A percentile compares a stretch with the other conserved stretches of the same genome.
These are phyloP conservation scores for Arachis hypogaea DNA, from an alignment of 306 rosid species.

Conservation along the genomic window DNA sequence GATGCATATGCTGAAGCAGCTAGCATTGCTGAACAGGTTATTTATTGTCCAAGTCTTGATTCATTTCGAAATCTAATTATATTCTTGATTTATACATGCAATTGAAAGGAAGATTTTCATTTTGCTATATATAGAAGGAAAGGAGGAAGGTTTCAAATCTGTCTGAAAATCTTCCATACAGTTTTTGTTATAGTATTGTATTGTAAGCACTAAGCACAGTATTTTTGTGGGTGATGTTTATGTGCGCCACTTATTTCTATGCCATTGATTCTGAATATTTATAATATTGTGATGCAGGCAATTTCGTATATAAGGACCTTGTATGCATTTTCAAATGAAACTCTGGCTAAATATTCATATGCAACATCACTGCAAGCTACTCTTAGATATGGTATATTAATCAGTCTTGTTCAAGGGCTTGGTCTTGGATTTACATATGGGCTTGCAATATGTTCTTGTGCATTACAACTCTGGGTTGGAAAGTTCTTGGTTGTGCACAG, in stretches of 20 bases:
- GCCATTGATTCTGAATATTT: slow-evolving; percentile 36
- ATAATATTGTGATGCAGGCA: slow-evolving; percentile 66
- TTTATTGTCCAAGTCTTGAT: slow-evolving; percentile 25
- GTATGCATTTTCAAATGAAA: slow-evolving; percentile 95
- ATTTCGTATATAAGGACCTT: slow-evolving; percentile 90
- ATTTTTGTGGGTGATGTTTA: no score
- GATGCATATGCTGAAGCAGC: slow-evolving; percentile 99
- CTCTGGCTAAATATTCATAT: slow-evolving; percentile 96
- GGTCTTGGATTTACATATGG: slow-evolving; percentile 99
- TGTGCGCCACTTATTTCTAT: slow-evolving; percentile 16
- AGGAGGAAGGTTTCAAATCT: slow-evolving; percentile 4
- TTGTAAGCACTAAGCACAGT: not conserved
- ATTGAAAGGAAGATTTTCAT: slow-evolving; percentile 18
- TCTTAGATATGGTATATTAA: slow-evolving; percentile 95
- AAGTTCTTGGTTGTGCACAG: slow-evolving; percentile 65
- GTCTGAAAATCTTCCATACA: slow-evolving; percentile 23
- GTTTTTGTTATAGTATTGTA: slow-evolving; percentile 1
- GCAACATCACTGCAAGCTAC: slow-evolving; percentile 99
- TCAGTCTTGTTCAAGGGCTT: slow-evolving; percentile 99
- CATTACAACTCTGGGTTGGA: slow-evolving; percentile 99
- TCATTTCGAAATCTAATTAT: slow-evolving; percentile 14
- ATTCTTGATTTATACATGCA: slow-evolving; percentile 23
- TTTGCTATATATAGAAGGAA: slow-evolving; percentile 26
- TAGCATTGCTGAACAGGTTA: slow-evolving; percentile 99
- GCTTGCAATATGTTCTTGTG: slow-evolving; percentile 99